Percentiles rank a stretch among this genome's conserved stretches.
These are phyloP conservation scores for Exophiala dermatitidis DNA, from an alignment of 2,329 filamentous ascomycete species.

Conservation along the genomic window DNA sequence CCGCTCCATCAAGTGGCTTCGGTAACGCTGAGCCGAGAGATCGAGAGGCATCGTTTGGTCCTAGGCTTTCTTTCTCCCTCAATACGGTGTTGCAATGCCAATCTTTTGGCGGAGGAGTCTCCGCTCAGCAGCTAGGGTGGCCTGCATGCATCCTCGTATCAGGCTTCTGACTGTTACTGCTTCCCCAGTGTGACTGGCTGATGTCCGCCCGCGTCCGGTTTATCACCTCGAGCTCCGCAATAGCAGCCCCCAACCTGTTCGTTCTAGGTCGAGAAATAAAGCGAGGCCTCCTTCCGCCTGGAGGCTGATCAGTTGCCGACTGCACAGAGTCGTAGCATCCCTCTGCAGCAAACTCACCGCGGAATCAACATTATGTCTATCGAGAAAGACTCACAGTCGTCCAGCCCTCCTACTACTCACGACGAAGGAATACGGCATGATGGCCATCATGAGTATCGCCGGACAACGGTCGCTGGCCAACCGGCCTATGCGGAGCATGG, in stretches of 20 bases:
- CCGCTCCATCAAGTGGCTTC: no score
- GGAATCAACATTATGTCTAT: slow-evolving; percentile 15
- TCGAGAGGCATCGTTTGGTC: no score
- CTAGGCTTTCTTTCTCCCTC: slow-evolving; percentile 3
- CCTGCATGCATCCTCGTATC: slow-evolving; percentile 11
- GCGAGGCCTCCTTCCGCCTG: not conserved
- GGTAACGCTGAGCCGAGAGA: no score
- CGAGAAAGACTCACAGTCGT: slow-evolving; percentile 18
- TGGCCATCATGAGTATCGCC: slow-evolving; percentile 4
- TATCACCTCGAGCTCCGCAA: slow-evolving; percentile 2
- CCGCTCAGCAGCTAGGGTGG: not conserved
- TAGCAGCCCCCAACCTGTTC: not conserved
- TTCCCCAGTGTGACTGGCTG: slow-evolving; percentile 9
- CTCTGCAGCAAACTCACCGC: not conserved
- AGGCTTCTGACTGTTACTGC: not conserved
- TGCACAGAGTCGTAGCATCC: not conserved
- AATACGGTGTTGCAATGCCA: slow-evolving; percentile 5
- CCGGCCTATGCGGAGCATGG: slow-evolving; percentile 30
- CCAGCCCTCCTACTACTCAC: slow-evolving; percentile 18
- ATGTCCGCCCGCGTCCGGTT: slow-evolving; percentile 12
- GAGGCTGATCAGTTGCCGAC: slow-evolving; percentile 7
- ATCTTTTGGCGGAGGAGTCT: no score
- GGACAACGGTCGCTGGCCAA: slow-evolving; percentile 10
- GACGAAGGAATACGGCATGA: slow-evolving; percentile 8
- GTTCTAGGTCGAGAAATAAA: no score